Conservation (phyloP, 768 basidiomycete species). For the Pholiota microspora region DNA sequence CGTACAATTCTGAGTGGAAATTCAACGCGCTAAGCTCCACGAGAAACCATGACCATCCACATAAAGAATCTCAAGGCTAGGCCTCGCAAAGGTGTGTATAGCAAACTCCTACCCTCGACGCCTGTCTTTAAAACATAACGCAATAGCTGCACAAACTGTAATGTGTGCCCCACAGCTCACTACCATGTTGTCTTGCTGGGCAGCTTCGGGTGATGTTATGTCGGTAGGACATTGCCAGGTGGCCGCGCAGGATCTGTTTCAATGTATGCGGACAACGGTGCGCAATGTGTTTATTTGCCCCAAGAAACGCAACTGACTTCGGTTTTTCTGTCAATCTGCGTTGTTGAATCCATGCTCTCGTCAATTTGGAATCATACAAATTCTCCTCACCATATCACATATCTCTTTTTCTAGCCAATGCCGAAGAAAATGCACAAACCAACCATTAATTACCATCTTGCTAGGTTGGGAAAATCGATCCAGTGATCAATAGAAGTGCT, state of each 20-base stretch:
- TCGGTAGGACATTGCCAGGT: conserved; percentile 55
- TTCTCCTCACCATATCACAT: background rate
- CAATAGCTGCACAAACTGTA: conserved; percentile 42
- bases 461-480: conserved; percentile 70
- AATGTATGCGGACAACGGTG: conserved; percentile 86
- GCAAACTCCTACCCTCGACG: background rate
- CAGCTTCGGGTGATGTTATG: conserved; percentile 63
- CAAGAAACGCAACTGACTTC: background rate
- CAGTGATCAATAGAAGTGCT: conserved; percentile 44
- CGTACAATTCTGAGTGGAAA: background rate
- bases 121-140: conserved; percentile 8
- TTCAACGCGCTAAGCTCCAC: conserved; percentile 3
- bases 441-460: conserved; percentile 89
- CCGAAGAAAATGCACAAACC: conserved; percentile 66
- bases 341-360: background rate
- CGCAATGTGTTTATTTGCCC: conserved; percentile 26
- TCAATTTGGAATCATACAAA: background rate
- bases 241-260: conserved; percentile 59
- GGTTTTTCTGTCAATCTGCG: background rate
- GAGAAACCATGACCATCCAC: conserved; percentile 51
- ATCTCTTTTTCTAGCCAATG: conserved; percentile 48
- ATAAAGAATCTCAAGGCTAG: conserved; percentile 81
- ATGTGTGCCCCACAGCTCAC: conserved; percentile 71
- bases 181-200: conserved; percentile 86
- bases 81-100: conserved; percentile 62